Percentiles rank a stretch among this genome's conserved stretches.
These are phyloP conservation scores for Penicillium sp. DNA, from an alignment of 2,329 filamentous ascomycete genomes.

Conservation along the genomic window DNA sequence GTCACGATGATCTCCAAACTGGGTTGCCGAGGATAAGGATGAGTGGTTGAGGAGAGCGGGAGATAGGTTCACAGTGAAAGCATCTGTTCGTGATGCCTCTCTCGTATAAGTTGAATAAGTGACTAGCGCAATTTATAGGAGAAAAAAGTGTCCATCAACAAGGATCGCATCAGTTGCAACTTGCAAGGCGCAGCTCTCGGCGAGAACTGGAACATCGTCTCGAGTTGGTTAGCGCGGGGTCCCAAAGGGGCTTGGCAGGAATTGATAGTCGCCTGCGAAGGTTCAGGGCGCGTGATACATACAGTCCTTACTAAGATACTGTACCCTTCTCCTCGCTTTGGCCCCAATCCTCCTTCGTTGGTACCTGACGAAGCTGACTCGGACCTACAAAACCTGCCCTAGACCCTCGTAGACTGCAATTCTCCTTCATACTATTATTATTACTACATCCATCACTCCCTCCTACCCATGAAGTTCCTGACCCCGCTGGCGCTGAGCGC, in stretches of 20 bases:
- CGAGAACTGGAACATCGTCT: not conserved
- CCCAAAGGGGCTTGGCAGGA: constrained; percentile 23
- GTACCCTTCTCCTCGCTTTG: not conserved
- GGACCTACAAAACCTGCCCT: constrained; percentile 10
- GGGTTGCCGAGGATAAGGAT: not conserved
- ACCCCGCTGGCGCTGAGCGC: constrained; percentile 37
- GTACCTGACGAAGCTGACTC: constrained; percentile 1
- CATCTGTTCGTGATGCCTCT: too few relatives aligned
- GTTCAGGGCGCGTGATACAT: constrained; percentile 20
- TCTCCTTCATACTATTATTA: not conserved
- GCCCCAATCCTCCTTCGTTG: constrained; percentile 1
- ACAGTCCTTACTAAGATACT: too few relatives aligned
- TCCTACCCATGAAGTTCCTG: constrained; percentile 35
- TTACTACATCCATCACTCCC: not conserved
- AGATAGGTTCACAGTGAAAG: too few relatives aligned
- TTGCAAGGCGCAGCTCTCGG: not conserved
- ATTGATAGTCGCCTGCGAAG: not conserved
- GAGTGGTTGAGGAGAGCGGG: too few relatives aligned
- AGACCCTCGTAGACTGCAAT: constrained; percentile 1
- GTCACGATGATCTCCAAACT: not conserved
- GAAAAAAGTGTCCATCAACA: not conserved
- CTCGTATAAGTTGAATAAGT: too few relatives aligned
- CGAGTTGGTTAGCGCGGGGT: constrained; percentile 21
- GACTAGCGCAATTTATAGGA: too few relatives aligned
- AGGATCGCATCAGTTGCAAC: not conserved